phyloP scores from a whole-genome alignment of 345 rosid species.

The Turritis glabra region DNA sequence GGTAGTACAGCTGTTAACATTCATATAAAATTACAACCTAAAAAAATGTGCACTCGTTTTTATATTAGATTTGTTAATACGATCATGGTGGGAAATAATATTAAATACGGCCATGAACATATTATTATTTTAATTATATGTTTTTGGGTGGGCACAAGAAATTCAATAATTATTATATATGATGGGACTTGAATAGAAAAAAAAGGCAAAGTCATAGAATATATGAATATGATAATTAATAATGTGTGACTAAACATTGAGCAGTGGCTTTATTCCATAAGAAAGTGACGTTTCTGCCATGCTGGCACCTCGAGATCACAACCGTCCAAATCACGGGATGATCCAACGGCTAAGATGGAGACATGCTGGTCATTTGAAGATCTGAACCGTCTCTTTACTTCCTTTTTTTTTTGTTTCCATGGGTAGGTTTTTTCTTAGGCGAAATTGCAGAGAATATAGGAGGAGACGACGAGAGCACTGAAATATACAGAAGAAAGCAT shows the following conservation, averaged over 20 bases:
- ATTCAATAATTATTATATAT: neutral
- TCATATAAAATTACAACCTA: neutral
- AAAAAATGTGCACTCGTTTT: neutral
- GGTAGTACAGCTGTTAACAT: neutral
- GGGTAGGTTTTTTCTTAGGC: slow-evolving; percentile 21
- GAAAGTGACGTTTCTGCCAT: slow-evolving; percentile 56
- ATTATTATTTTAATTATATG: neutral
- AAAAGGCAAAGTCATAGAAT: slow-evolving; percentile 23
- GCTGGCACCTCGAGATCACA: slow-evolving; percentile 40
- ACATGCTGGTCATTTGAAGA: neutral
- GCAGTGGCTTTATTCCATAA: slow-evolving; percentile 41
- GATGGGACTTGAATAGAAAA: neutral
- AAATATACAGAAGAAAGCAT: slow-evolving; percentile 8
- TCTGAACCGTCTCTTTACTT: slow-evolving; percentile 44
- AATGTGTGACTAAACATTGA: slow-evolving; percentile 43
- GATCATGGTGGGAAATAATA: slow-evolving; percentile 10
- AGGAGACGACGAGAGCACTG: slow-evolving; percentile 7
- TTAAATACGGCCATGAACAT: slow-evolving; percentile 13
- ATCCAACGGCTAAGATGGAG: slow-evolving; percentile 30
- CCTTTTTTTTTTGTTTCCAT: slow-evolving; percentile 8
- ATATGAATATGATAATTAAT: slow-evolving; percentile 8
- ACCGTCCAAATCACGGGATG: slow-evolving; percentile 9
- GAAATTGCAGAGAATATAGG: slow-evolving; percentile 19
- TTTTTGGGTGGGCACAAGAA: slow-evolving; percentile 23
- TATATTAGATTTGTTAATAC: neutral